Evolutionary conservation across 2,329 filamentous ascomycete species (phyloP).

Genomic region (Davidsoniella neocaledoniae): DNA sequence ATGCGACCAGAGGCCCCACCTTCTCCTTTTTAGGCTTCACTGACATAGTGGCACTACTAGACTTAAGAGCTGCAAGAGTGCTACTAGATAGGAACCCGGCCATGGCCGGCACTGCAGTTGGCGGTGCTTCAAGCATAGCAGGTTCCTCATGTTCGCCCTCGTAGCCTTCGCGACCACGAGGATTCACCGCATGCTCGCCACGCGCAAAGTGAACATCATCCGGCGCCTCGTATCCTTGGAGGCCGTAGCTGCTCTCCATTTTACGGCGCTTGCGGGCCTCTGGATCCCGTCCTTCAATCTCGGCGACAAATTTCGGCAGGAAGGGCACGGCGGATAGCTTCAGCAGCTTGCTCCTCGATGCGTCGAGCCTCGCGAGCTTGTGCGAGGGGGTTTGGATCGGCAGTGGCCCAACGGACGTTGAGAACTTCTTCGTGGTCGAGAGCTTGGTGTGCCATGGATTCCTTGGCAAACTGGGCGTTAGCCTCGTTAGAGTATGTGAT

Average conservation of each 20-base stretch:
- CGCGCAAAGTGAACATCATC: constrained; percentile 87
- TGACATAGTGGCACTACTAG: constrained; percentile 35
- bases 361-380: constrained; percentile 77
- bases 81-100: constrained; percentile 64
- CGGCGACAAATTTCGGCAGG: constrained; percentile 77
- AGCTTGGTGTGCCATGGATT: constrained; percentile 89
- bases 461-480: constrained; percentile 79
- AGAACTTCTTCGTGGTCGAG: constrained; percentile 84
- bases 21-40: constrained; percentile 35
- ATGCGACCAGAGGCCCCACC: constrained; percentile 64
- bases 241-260: constrained; percentile 73
- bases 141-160: constrained; percentile 39
- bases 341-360: constrained; percentile 91
- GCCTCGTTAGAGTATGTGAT: constrained; percentile 87
- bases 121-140: constrained; percentile 1
- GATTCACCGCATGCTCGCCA: constrained; percentile 51
- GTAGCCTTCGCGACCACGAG: constrained; percentile 37
- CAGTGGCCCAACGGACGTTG: constrained; percentile 93
- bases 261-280: constrained; percentile 77
- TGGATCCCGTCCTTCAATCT: constrained; percentile 82
- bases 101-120: constrained; percentile 21
- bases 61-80: constrained; percentile 63
- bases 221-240: constrained; percentile 84
- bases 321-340: constrained; percentile 74
- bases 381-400: constrained; percentile 87